Percentiles rank a stretch among this genome's conserved stretches.
Evolutionary conservation across 352 stramenopile species (phyloP).

Genomic region (Phytophthora hibernalis): DNA sequence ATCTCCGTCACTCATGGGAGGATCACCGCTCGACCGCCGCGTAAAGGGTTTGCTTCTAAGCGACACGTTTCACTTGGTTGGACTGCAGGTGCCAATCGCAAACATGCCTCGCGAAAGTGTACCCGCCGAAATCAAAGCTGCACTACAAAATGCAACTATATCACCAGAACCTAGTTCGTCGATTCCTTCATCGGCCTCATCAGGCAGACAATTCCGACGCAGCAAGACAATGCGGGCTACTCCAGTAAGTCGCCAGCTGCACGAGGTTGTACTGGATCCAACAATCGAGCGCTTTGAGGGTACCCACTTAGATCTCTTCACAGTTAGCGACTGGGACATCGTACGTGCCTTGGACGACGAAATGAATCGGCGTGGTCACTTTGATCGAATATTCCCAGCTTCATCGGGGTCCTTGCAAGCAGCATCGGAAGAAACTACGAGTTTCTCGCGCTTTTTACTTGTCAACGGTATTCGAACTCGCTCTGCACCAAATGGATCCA

Average conservation of each 20-base stretch:
- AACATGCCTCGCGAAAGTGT: conserved; percentile 37
- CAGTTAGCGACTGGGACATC: conserved; percentile 62
- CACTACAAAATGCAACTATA: neutral
- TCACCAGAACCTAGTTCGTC: neutral
- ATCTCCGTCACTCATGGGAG: conserved; percentile 82
- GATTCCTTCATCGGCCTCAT: conserved; percentile 17
- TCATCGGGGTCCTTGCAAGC: conserved; percentile 10
- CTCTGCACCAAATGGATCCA: conserved; percentile 72
- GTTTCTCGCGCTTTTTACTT: conserved; percentile 66
- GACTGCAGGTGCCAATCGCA: conserved; percentile 52
- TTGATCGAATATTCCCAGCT: conserved; percentile 75
- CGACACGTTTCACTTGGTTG: conserved; percentile 85
- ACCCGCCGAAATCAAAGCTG: conserved; percentile 19
- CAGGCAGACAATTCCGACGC: conserved; percentile 17
- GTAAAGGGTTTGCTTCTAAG: conserved; percentile 82
- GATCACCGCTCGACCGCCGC: conserved; percentile 70
- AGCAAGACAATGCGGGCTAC: conserved; percentile 29
- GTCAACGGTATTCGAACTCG: conserved; percentile 65
- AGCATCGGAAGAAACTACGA: conserved; percentile 23
- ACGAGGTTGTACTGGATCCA: conserved; percentile 64
- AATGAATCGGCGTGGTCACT: conserved; percentile 71
- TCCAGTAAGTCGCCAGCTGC: conserved; percentile 56
- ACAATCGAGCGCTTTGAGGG: conserved; percentile 49
- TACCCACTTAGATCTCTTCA: conserved; percentile 63
- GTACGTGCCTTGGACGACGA: conserved; percentile 78